These are phyloP conservation scores for Chalaropsis thielavioides DNA, from an alignment of 2,329 filamentous ascomycete species.

Conservation along the genomic window DNA sequence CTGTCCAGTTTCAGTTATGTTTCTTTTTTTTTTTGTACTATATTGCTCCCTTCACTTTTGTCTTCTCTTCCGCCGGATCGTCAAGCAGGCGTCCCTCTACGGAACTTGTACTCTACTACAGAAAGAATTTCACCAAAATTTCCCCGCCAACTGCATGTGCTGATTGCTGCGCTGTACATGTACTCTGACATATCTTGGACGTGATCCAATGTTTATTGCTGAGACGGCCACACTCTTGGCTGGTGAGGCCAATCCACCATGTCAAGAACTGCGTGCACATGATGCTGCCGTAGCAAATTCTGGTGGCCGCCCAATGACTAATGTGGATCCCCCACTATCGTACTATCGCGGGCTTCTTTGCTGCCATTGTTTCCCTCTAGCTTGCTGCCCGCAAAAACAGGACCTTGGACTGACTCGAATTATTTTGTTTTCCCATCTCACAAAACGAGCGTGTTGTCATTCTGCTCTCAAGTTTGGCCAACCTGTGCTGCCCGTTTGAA, in stretches of 20 bases:
- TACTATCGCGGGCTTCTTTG: not conserved
- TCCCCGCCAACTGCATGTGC: not conserved
- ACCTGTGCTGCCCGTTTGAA: no score
- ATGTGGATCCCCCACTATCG: conserved; percentile 11
- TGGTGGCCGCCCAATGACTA: not conserved
- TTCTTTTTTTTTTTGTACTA: conserved; percentile 14
- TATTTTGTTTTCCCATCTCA: not conserved
- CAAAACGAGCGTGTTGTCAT: not conserved
- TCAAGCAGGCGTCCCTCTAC: conserved; percentile 8
- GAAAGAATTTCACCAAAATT: conserved; percentile 11
- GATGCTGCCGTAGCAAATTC: not conserved
- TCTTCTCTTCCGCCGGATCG: conserved; percentile 8
- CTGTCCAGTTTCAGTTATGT: not conserved
- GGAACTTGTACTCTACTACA: conserved; percentile 16
- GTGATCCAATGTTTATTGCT: not conserved
- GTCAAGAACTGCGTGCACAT: no score
- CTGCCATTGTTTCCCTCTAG: not conserved
- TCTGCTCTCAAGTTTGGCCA: not conserved
- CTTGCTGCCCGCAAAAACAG: not conserved
- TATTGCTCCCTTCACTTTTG: conserved; percentile 13
- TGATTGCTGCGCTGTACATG: not conserved
- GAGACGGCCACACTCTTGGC: no score
- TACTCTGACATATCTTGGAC: not conserved
- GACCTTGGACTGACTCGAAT: not conserved
- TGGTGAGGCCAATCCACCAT: not conserved